phyloP scores from a whole-genome alignment of 495 filamentous ascomycete species.

The Lasiosphaeria ovina region DNA sequence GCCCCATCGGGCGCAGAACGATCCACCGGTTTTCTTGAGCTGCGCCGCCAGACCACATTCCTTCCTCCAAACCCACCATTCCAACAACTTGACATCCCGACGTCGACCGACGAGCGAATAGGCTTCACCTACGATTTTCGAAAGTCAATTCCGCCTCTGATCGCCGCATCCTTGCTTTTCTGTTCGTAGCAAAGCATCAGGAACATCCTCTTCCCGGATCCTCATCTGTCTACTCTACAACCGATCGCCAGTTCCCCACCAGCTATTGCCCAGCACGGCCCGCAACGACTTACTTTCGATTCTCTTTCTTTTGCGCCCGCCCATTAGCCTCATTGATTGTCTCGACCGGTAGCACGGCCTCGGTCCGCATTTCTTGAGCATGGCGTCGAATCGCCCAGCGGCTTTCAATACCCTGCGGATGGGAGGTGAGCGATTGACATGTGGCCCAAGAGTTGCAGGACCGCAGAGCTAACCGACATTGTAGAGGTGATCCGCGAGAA shows the following conservation, averaged over 20 bases:
- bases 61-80: constrained; percentile 21
- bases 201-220: constrained; percentile 7
- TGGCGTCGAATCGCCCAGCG: constrained; percentile 52
- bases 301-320: constrained; percentile 28
- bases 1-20: constrained; percentile 24
- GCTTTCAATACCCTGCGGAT: constrained; percentile 54
- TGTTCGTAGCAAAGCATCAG: background rate
- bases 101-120: constrained; percentile 9
- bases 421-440: constrained; percentile 47
- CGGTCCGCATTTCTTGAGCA: constrained; percentile 30
- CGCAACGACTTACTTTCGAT: constrained; percentile 28
- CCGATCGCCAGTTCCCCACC: constrained; percentile 18
- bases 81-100: constrained; percentile 17
- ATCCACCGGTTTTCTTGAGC: constrained; percentile 19
- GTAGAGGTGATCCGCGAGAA: constrained; percentile 97
- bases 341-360: constrained; percentile 34
- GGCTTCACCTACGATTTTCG: constrained; percentile 8
- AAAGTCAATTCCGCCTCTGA: background rate
- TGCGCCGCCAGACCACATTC: constrained; percentile 30
- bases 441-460: background rate
- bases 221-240: constrained; percentile 14
- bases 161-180: background rate
- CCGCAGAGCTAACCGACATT: constrained; percentile 7
- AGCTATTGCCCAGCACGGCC: constrained; percentile 52
- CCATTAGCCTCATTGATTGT: constrained; percentile 17